A percentile compares a stretch with the other conserved stretches of the same genome.
These are phyloP conservation scores for Xylariomycetidae sp. DNA, from an alignment of 2,329 filamentous ascomycete genomes.

Conservation along the genomic window DNA sequence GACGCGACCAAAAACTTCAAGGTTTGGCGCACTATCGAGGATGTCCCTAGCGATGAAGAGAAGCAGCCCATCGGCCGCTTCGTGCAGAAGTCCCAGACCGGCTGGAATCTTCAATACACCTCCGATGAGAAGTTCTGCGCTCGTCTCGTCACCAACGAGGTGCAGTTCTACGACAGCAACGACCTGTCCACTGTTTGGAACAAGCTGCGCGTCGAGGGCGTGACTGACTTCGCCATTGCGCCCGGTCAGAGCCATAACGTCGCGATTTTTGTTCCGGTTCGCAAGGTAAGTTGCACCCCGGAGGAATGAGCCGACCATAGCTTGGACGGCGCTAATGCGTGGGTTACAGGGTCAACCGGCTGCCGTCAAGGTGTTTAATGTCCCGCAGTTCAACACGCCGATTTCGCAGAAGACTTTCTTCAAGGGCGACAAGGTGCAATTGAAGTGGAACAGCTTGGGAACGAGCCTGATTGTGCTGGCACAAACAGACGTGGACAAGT, in stretches of 20 bases:
- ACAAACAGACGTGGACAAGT: constrained; percentile 96
- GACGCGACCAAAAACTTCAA: constrained; percentile 95
- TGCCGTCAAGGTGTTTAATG: constrained; percentile 87
- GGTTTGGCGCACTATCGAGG: constrained; percentile 83
- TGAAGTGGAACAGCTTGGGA: constrained; percentile 95
- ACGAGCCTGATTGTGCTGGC: constrained; percentile 90
- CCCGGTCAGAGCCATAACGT: constrained; percentile 87
- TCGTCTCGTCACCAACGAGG: constrained; percentile 90
- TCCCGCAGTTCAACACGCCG: constrained; percentile 75
- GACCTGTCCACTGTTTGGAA: constrained; percentile 88
- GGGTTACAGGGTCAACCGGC: constrained; percentile 74
- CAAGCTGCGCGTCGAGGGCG: constrained; percentile 87
- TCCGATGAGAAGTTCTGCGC: constrained; percentile 90
- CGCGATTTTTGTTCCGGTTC: constrained; percentile 91
- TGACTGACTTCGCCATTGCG: constrained; percentile 81
- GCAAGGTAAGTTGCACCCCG: constrained; percentile 63
- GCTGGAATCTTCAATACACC: constrained; percentile 97
- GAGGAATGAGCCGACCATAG: background rate
- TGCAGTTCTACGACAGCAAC: constrained; percentile 90
- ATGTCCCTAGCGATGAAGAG: constrained; percentile 52
- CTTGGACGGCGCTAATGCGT: background rate
- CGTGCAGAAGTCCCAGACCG: constrained; percentile 91
- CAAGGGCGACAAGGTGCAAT: constrained; percentile 97
- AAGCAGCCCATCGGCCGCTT: constrained; percentile 79
- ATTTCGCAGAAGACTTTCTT: constrained; percentile 98